These are phyloP conservation scores for Colletotrichum salicis DNA, from an alignment of 2,329 filamentous ascomycete genomes.

Conservation along the genomic window DNA sequence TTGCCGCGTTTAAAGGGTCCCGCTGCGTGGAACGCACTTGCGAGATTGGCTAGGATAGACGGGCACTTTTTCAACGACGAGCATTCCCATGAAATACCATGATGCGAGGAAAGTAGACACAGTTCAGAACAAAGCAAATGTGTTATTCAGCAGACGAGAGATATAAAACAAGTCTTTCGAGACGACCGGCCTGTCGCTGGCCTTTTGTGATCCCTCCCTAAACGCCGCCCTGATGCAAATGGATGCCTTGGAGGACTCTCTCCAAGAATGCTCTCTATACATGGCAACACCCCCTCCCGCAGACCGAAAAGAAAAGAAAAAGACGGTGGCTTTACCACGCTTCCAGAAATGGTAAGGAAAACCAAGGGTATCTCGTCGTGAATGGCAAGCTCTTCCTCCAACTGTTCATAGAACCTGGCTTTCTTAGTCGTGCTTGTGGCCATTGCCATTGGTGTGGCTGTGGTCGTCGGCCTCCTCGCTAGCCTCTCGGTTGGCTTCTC, in stretches of 20 bases:
- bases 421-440: slow-evolving; percentile 43
- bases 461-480: slow-evolving; percentile 62
- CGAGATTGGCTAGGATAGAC: slow-evolving; percentile 5
- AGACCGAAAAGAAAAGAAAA: slow-evolving; percentile 11
- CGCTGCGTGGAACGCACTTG: neutral
- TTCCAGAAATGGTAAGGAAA: slow-evolving; percentile 23
- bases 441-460: slow-evolving; percentile 47
- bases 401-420: slow-evolving; percentile 8
- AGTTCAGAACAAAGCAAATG: neutral
- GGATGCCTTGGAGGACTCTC: slow-evolving; percentile 20
- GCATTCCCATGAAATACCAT: neutral
- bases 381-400: slow-evolving; percentile 29
- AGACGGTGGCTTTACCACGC: slow-evolving; percentile 8
- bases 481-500: slow-evolving; percentile 72
- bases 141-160: slow-evolving; percentile 6
- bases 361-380: slow-evolving; percentile 35
- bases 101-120: neutral
- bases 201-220: slow-evolving; percentile 24
- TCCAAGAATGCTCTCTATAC: slow-evolving; percentile 24
- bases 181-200: slow-evolving; percentile 23
- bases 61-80: neutral
- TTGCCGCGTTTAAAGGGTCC: neutral
- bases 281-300: neutral
- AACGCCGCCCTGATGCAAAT: slow-evolving; percentile 33
- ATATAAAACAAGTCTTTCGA: slow-evolving; percentile 12